Conservation (phyloP, 108 stramenopile genomes). For the Cyclotella cryptica region DNA sequence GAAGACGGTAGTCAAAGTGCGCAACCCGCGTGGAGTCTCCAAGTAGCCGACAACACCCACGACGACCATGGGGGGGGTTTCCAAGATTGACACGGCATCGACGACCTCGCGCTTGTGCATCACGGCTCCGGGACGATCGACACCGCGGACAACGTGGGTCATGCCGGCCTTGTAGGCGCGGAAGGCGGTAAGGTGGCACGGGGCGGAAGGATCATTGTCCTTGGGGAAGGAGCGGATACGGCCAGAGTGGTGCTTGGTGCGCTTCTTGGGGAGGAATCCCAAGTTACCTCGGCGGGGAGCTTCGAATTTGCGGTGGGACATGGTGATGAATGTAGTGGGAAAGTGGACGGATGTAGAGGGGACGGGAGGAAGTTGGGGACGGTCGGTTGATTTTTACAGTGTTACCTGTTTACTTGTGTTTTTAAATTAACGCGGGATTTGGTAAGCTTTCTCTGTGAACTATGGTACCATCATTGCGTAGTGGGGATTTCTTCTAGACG, state of each 20-base stretch:
- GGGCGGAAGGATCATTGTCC: slow-evolving; percentile 87
- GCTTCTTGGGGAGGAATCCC: slow-evolving; percentile 99
- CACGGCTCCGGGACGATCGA: slow-evolving; percentile 99
- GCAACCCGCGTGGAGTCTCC: slow-evolving; percentile 97
- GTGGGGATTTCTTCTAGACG: no score
- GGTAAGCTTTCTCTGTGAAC: no score
- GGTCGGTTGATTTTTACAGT: no score
- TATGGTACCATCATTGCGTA: no score
- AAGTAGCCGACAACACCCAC: slow-evolving; percentile 99
- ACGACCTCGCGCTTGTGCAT: slow-evolving; percentile 99
- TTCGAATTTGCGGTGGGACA: slow-evolving; percentile 99
- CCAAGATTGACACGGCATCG: slow-evolving; percentile 98
- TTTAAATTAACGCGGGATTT: no score
- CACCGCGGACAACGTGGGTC: slow-evolving; percentile 99
- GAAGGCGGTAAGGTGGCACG: slow-evolving; percentile 98
- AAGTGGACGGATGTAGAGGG: no score
- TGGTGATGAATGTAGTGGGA: slow-evolving; percentile 5
- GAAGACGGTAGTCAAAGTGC: slow-evolving; percentile 99
- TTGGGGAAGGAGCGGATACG: slow-evolving; percentile 97
- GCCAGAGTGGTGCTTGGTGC: slow-evolving; percentile 98
- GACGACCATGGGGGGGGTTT: slow-evolving; percentile 99
- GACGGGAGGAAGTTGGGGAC: no score
- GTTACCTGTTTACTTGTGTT: no score
- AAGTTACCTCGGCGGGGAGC: slow-evolving; percentile 95
- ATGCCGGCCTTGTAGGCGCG: slow-evolving; percentile 99